Percentiles rank a stretch among this genome's conserved stretches.
Conservation (phyloP, 1,284 basidiomycete genomes). For the Ceratorhiza oryzae-sativae region DNA sequence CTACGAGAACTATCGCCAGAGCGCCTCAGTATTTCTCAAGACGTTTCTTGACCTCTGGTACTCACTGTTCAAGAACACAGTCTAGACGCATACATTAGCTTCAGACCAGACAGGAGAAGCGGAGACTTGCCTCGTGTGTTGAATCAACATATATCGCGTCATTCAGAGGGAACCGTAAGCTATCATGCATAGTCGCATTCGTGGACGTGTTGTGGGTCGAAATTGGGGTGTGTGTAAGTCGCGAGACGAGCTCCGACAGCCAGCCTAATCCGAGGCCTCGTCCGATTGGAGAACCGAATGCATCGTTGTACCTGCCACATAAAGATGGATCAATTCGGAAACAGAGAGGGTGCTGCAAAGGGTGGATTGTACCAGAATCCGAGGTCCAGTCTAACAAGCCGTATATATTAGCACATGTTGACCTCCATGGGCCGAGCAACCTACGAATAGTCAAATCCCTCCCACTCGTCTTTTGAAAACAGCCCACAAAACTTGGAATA, state of each 20-base stretch:
- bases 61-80: conserved; percentile 48
- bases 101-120: conserved; percentile 12
- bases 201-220: conserved; percentile 72
- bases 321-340: conserved; percentile 53
- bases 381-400: conserved; percentile 59
- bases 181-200: conserved; percentile 76
- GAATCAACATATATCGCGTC: conserved; percentile 86
- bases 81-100: conserved; percentile 46
- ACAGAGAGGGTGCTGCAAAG: too few relatives aligned
- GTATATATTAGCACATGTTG: too few relatives aligned
- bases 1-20: conserved; percentile 56
- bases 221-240: conserved; percentile 79
- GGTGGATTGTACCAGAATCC: conserved; percentile 52
- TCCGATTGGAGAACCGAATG: conserved; percentile 79
- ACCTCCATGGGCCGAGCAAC: too few relatives aligned
- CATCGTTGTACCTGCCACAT: conserved; percentile 69
- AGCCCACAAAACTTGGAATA: conserved; percentile 89
- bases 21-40: conserved; percentile 44
- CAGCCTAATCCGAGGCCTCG: conserved; percentile 86
- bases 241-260: conserved; percentile 79
- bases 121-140: conserved; percentile 70
- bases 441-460: conserved; percentile 84
- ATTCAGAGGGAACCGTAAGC: conserved; percentile 78
- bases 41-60: conserved; percentile 60
- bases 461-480: conserved; percentile 90